Base-by-base conservation (phyloP, 495 filamentous ascomycete genomes). In the Trichoderma gamsii region DNA sequence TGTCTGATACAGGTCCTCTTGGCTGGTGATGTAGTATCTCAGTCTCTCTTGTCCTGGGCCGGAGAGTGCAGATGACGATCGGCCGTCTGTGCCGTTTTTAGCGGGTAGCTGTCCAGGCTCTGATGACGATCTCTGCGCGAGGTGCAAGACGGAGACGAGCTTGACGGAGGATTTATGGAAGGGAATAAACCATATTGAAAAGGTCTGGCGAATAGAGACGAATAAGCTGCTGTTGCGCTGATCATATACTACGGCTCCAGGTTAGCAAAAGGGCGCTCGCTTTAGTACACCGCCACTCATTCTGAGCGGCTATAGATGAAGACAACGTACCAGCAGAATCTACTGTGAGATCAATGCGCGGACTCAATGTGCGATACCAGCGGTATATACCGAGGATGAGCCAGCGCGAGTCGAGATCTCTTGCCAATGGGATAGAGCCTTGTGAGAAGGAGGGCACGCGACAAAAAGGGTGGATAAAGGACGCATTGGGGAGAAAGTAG, bases 341-440 rank as follows among this genome's bases (percentile, higher is more conserved):
- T 12, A 97, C 79, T 0, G 84, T 74, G n/a, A 93, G 71, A 27
- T 86, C 79, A 63, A 93, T 91, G n/a, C 80, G 78, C 1, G 92
- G 92, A 44, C 85, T 89, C 73, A 96, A 80, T 71, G 94, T 88
- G 73, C 92, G 92, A 76, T 96, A 95, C 90, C 92, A 96, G 69
- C 88, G 89, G 71, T 89, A 94, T 46, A 96, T 89, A 68, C 83
- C 83, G 68, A 80, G 79, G 35, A 96, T 81, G 23, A 89, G 73
- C 73, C 79, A 82, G 52, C 91, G 82, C 15, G 90, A 89, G 67
- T 79, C 77, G 41, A 84, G 46, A 0, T 76, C 78, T 38, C 82
- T 83, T 13, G 80, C 69, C 67, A 83, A 80, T 3, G 80, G 81
- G 18, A 83, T 52, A 1, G 69, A 63, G 51, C 71, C 44, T 25